Percentiles rank a stretch among this genome's conserved stretches.
These are phyloP conservation scores for Lachnellula arida DNA, from an alignment of 2,329 filamentous ascomycete species.

Conservation along the genomic window DNA sequence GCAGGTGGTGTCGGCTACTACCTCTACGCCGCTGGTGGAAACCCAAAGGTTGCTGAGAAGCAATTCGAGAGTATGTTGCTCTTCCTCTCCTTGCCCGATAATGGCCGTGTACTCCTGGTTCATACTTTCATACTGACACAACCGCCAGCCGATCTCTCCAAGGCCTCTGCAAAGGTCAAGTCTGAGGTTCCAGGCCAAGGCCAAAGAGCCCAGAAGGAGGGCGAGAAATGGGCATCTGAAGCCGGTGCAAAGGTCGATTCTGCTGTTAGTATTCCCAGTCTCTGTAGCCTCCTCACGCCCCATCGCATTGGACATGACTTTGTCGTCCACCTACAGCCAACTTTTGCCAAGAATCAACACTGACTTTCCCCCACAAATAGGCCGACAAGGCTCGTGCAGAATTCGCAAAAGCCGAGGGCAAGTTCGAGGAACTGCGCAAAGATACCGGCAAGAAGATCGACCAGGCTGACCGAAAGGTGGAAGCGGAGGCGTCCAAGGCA, in stretches of 20 bases:
- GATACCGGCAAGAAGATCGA: constrained; percentile 70
- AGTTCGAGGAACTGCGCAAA: constrained; percentile 55
- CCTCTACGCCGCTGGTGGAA: constrained; percentile 80
- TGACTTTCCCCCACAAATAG: constrained; percentile 36
- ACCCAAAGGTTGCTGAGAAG: constrained; percentile 78
- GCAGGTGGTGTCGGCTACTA: constrained; percentile 79
- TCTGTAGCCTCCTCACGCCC: background rate
- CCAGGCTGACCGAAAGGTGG: constrained; percentile 76
- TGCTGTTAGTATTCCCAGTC: constrained; percentile 49
- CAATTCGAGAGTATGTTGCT: constrained; percentile 69
- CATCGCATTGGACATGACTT: background rate
- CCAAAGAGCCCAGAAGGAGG: constrained; percentile 61
- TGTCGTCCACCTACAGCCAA: background rate
- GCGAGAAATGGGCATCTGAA: constrained; percentile 54
- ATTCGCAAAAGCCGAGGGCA: constrained; percentile 56
- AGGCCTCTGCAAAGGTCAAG: constrained; percentile 61
- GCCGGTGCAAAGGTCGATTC: constrained; percentile 64
- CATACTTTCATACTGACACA: constrained; percentile 4
- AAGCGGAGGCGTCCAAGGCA: constrained; percentile 71
- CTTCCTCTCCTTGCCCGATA: background rate
- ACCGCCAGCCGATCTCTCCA: constrained; percentile 70
- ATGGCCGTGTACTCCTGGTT: background rate
- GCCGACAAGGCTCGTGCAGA: constrained; percentile 60
- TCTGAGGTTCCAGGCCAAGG: constrained; percentile 58
- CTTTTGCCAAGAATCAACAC: background rate